These are phyloP conservation scores for Vickermania spadyakhi DNA, from an alignment of 208 protist genomes.

Conservation along the genomic window DNA sequence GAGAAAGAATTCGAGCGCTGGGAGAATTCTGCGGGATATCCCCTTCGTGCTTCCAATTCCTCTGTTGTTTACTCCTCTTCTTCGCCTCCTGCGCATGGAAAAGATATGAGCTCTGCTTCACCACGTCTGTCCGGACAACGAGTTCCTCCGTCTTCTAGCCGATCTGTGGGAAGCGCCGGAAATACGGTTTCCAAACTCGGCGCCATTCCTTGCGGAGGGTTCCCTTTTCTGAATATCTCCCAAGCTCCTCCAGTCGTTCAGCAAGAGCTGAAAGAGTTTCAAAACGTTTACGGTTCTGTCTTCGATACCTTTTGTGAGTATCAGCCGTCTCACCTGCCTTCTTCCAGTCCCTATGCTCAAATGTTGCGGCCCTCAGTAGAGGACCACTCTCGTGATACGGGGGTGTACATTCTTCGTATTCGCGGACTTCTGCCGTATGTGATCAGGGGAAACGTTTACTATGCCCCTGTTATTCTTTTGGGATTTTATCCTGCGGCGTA, in stretches of 20 bases:
- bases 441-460: not conserved
- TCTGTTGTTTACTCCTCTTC: not conserved
- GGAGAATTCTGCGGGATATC: too few species aligned
- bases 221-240: too few species aligned
- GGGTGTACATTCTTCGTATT: not conserved
- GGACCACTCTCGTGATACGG: not conserved
- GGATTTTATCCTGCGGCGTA: not conserved
- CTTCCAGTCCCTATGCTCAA: too few species aligned
- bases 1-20: too few species aligned
- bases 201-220: slow-evolving; percentile 7
- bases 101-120: not conserved
- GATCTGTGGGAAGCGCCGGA: not conserved
- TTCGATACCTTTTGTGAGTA: slow-evolving; percentile 18
- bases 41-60: too few species aligned
- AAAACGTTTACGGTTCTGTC: slow-evolving; percentile 32
- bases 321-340: slow-evolving; percentile 21
- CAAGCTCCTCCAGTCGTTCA: slow-evolving; percentile 10
- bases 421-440: not conserved
- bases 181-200: slow-evolving; percentile 10
- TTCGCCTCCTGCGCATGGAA: not conserved
- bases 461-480: not conserved
- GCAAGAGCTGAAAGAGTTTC: slow-evolving; percentile 41
- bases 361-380: too few species aligned
- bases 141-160: not conserved
- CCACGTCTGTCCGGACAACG: not conserved